Base-by-base conservation (phyloP, 345 rosid genomes). In the Gossypium longicalyx region DNA sequence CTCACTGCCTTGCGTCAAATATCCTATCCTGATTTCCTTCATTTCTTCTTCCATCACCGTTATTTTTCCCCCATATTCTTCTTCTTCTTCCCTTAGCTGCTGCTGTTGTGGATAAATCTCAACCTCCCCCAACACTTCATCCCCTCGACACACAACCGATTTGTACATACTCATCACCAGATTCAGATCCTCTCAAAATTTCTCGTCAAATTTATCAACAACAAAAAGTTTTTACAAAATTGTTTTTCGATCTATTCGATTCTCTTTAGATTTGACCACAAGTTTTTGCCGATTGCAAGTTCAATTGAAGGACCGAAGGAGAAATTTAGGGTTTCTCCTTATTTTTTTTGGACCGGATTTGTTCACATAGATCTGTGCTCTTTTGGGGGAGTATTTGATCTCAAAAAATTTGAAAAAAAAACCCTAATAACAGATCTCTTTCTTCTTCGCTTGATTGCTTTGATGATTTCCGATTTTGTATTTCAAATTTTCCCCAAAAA, bases 1-100 rank as follows among this genome's bases (percentile, higher is more conserved):
- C 84, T 96, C 97, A 79, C 99, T 91, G 63, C 90, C 70, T 80
- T 78, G 83, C 65, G 98, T 88, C 79, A 91, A 88, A 82, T 82
- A 80, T 74, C 82, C 81, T 54, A 90, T 87, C 58, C 82, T 88
- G 89, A 96, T 86, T 76, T 86, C 97, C 77, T 82, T 90, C 91
- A 85, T 79, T 80, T 84, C 80, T 71, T 89, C 98, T 51, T 51
- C 73, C 43, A 69, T 10, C 73, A 51, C 45, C 71, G 88, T 80
- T 48, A 86, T 48, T 73, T 79, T 80, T 79, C 71, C 80, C 81
- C 77, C 82, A 56, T 76, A 84, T 58, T 83, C 91, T 25, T 43
- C 72, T 47, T 72, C 77, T 64, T 63, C 74, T 51, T 12, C 79
- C 79, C 74, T 74, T 48, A 77, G 79, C 20, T 73, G 82, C 22